Conservation (phyloP, 495 filamentous ascomycete species). For the Neurospora sp. region DNA sequence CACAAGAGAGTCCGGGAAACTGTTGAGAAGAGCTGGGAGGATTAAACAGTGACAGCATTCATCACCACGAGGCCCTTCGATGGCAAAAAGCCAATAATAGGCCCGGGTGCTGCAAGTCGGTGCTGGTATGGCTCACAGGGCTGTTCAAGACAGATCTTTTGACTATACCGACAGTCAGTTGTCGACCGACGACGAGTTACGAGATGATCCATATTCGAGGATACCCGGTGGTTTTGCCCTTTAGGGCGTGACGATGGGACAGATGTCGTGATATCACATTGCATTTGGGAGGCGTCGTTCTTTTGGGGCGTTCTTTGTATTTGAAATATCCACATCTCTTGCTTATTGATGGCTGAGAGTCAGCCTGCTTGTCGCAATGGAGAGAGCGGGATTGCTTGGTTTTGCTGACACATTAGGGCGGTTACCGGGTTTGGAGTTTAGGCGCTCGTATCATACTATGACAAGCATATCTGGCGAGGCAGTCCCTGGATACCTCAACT, state of each 20-base stretch:
- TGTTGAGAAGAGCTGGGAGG: constrained; percentile 99
- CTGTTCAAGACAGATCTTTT: not conserved
- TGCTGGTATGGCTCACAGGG: not conserved
- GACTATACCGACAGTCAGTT: not conserved
- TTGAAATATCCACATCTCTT: not conserved
- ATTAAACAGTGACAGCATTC: constrained; percentile 34
- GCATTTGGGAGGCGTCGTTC: not conserved
- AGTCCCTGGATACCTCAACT: not conserved
- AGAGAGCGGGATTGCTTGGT: not conserved
- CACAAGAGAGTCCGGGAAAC: constrained; percentile 91
- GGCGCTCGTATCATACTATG: not conserved
- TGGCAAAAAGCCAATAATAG: not conserved
- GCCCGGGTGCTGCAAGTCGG: not conserved
- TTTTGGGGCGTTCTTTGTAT: not conserved
- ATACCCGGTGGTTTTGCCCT: not conserved
- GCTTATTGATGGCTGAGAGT: not conserved
- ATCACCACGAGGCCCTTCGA: not conserved
- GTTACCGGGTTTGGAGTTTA: not conserved
- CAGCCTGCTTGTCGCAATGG: not conserved
- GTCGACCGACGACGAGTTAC: not conserved
- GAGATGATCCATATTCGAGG: not conserved
- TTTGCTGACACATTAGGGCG: not conserved
- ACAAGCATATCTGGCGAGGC: not conserved
- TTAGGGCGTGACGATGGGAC: not conserved
- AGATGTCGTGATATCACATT: not conserved